phyloP scores from a whole-genome alignment of 1,284 basidiomycete species.

The Fomes fomentarius region DNA sequence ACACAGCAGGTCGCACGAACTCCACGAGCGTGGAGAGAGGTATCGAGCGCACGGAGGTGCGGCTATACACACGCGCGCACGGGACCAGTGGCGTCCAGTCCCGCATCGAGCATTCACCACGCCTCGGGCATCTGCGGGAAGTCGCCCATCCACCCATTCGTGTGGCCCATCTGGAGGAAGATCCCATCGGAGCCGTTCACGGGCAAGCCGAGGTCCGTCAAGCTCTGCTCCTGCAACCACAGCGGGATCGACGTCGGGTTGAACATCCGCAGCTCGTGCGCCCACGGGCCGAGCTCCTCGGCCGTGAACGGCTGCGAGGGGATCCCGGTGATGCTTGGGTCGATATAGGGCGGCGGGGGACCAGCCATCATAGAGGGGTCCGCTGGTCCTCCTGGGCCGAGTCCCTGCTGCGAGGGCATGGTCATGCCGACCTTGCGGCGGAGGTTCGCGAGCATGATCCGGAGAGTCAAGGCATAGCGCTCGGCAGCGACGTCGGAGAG shows the following conservation, averaged over 20 bases:
- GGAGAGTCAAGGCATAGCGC: conserved; percentile 86
- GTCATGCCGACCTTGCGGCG: conserved; percentile 81
- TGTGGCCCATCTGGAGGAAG: conserved; percentile 74
- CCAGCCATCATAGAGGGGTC: conserved; percentile 23
- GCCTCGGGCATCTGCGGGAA: conserved; percentile 79
- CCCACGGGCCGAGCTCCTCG: conserved; percentile 82
- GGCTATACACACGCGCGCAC: no score
- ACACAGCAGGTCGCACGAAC: background rate
- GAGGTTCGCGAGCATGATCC: conserved; percentile 89
- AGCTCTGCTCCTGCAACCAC: conserved; percentile 87
- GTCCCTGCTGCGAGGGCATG: conserved; percentile 48
- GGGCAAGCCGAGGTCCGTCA: conserved; percentile 87
- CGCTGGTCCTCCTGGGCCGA: conserved; percentile 12
- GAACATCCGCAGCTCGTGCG: conserved; percentile 73
- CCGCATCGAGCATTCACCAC: no score
- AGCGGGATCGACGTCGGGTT: conserved; percentile 77
- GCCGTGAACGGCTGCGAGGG: conserved; percentile 72
- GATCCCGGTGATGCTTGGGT: conserved; percentile 51
- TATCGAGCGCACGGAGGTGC: background rate
- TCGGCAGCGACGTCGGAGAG: conserved; percentile 88
- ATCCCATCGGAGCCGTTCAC: conserved; percentile 88
- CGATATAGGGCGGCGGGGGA: conserved; percentile 51
- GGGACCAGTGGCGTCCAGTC: no score
- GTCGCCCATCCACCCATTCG: conserved; percentile 75
- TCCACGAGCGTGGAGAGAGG: background rate